phyloP scores from a whole-genome alignment of 2,329 filamentous ascomycete genomes.

The Colletotrichum ledebouriae region DNA sequence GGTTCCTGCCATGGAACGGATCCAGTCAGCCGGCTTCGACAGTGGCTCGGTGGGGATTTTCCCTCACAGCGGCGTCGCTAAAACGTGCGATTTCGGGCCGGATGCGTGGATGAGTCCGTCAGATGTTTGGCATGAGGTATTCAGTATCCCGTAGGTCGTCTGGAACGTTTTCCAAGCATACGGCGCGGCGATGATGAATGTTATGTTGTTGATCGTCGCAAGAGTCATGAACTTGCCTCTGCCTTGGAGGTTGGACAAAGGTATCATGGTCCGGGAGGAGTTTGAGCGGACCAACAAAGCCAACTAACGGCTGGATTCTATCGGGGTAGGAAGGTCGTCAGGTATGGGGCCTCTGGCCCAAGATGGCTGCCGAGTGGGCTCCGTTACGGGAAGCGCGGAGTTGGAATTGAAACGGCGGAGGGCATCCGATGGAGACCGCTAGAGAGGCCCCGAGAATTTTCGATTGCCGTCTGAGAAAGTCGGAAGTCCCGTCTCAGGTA shows the following conservation, averaged over 20 bases:
- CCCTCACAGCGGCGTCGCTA: conserved; percentile 12
- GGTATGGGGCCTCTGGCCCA: conserved; percentile 31
- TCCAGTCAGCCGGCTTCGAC: neutral
- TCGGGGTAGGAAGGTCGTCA: conserved; percentile 1
- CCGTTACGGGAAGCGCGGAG: conserved; percentile 21
- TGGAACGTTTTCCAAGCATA: conserved; percentile 18
- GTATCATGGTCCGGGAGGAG: conserved; percentile 31
- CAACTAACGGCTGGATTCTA: conserved; percentile 17
- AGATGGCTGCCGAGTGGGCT: conserved; percentile 7
- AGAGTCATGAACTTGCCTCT: conserved; percentile 31
- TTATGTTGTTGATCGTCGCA: neutral
- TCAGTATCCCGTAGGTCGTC: conserved; percentile 22
- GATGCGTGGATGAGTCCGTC: conserved; percentile 13
- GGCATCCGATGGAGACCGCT: conserved; percentile 15
- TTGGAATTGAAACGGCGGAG: conserved; percentile 35
- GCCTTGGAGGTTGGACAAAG: conserved; percentile 34
- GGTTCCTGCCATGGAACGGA: conserved; percentile 7
- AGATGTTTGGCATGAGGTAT: conserved; percentile 19
- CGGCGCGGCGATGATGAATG: neutral
- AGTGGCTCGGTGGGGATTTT: neutral
- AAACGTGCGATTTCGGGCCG: conserved; percentile 23
- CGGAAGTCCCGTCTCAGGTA: neutral
- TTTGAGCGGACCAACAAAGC: conserved; percentile 6
- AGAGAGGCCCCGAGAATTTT: neutral
- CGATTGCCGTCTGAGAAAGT: neutral